These are phyloP conservation scores for Diaporthe vaccinii DNA, from an alignment of 2,329 filamentous ascomycete species.

Conservation along the genomic window DNA sequence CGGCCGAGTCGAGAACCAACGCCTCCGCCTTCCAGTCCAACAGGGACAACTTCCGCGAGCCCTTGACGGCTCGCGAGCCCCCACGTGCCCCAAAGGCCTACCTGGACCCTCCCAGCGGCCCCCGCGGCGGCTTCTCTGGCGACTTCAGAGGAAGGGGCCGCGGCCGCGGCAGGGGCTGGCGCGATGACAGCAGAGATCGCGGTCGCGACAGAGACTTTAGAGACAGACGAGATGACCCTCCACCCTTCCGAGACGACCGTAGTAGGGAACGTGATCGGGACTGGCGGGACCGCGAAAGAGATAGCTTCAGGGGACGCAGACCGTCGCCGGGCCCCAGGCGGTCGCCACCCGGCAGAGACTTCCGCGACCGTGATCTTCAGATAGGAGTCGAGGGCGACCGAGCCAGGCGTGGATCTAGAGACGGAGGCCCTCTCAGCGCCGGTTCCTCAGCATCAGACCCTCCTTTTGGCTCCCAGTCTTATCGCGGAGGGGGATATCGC, in stretches of 20 bases:
- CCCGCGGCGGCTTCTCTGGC: slow-evolving; percentile 75
- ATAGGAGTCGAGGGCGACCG: slow-evolving; percentile 76
- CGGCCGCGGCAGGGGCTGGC: slow-evolving; percentile 68
- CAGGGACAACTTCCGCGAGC: slow-evolving; percentile 70
- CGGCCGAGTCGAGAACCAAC: slow-evolving; percentile 68
- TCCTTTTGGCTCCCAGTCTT: slow-evolving; percentile 67
- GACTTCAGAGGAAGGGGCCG: slow-evolving; percentile 74
- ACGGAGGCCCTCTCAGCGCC: slow-evolving; percentile 76
- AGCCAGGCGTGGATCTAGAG: slow-evolving; percentile 76
- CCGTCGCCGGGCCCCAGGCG: slow-evolving; percentile 72
- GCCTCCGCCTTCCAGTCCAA: slow-evolving; percentile 71
- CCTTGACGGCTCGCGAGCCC: slow-evolving; percentile 74
- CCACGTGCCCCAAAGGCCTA: slow-evolving; percentile 87
- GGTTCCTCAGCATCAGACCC: slow-evolving; percentile 79
- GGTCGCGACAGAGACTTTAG: slow-evolving; percentile 73
- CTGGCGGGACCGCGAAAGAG: slow-evolving; percentile 65
- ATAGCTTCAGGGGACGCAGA: slow-evolving; percentile 69
- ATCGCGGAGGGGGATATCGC: slow-evolving; percentile 68
- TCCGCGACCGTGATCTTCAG: slow-evolving; percentile 71
- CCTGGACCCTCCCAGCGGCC: slow-evolving; percentile 77
- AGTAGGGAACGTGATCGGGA: slow-evolving; percentile 70
- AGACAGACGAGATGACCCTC: slow-evolving; percentile 63
- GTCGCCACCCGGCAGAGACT: slow-evolving; percentile 76
- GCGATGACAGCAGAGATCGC: slow-evolving; percentile 74
- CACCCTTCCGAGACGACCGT: slow-evolving; percentile 69